Evolutionary conservation across 31 red algal genomes (phyloP), one percentile per base, ranked within the genome.

Genomic region (Asparagopsis taxiformis): DNA sequence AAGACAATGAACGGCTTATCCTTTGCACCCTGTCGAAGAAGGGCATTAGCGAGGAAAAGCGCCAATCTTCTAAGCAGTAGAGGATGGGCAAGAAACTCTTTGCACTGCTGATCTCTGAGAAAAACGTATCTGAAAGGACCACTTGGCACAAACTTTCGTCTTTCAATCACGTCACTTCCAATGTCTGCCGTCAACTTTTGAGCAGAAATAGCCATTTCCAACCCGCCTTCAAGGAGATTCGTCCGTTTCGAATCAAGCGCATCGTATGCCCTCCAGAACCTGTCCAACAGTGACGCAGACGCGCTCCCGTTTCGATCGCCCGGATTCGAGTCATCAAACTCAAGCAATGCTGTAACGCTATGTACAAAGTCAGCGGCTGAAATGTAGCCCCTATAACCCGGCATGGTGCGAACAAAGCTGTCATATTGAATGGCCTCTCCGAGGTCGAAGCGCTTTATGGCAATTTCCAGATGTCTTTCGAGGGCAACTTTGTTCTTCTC

Each of bases 231-330:
- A 29, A 93, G 48, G 25, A 79, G 33, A 2, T 58, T 58, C 5
- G 72, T 53, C 39, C 65, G 59, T 32, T 56, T 51, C 36, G 56
- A 51, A 63, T 82, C 89, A 20, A 93, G 48, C 6, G 75, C 75
- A 78, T 93, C 90, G 37, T 93, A 93, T 22, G 90, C 90, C 21
- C 68, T 77, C 90, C 90, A 93, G 52, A 93, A 93, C 48, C 74
- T 72, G 1, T 75, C 59, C 31, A 73, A 32, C 38, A 82, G 60
- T 6, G 64, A 59, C 9, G 51, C 53, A 23, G 41, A 30, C 11
- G 68, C 69, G 10, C 31, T 44, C 30, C 85, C 56, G 22, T 34
- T 29, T 44, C 57, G 44, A 23, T 26, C 72, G 16, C 55, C 36
- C 19, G 59, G 63, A 34, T 59, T 56, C 1, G 70, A 55, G 17